Conservation (phyloP, 1,284 basidiomycete genomes). For the Ganoderma boninense region DNA sequence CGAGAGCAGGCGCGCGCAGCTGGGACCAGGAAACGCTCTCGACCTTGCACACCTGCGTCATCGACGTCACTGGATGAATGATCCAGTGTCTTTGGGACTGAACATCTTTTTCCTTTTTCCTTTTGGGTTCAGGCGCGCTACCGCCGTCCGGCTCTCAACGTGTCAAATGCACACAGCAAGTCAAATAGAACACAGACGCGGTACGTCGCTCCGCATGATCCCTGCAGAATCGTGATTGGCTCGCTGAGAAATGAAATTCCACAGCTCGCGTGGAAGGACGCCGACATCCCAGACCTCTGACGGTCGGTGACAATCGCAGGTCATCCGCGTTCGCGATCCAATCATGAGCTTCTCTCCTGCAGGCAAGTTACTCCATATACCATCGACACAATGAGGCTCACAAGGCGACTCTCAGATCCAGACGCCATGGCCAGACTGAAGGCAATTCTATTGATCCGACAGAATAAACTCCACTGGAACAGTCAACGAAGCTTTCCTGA, state of each 20-base stretch:
- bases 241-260: neutral
- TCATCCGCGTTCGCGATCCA: neutral
- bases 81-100: neutral
- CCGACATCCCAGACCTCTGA: neutral
- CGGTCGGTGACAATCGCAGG: neutral
- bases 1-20: neutral
- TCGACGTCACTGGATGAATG: neutral
- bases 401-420: neutral
- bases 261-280: neutral
- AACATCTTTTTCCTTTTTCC: neutral
- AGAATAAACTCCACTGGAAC: neutral
- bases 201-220: neutral
- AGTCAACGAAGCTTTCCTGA: too few species aligned
- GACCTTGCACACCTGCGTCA: neutral
- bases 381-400: neutral
- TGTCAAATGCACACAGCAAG: neutral
- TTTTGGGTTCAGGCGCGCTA: neutral
- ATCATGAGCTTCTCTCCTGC: neutral
- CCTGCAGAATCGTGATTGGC: neutral
- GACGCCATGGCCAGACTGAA: neutral
- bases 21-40: neutral
- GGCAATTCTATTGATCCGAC: neutral
- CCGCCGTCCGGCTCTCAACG: neutral
- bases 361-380: neutral
- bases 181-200: neutral